These are phyloP conservation scores for Tympanopsis confertula DNA, from an alignment of 2,329 filamentous ascomycete species.

Conservation along the genomic window DNA sequence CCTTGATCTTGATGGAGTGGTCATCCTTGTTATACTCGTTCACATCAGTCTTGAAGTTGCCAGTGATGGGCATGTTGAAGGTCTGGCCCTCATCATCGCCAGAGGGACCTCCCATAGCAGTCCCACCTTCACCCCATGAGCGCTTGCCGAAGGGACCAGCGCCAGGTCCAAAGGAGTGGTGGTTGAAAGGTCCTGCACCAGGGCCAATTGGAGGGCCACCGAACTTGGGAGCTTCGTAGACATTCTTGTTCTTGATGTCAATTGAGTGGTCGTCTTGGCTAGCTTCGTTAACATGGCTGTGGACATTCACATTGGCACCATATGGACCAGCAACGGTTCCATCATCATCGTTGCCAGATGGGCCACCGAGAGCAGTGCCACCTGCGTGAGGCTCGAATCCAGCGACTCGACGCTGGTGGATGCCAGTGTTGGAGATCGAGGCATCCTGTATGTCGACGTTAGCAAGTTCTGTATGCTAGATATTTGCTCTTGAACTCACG, in stretches of 20 bases:
- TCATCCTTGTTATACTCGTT: not conserved
- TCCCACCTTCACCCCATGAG: too few relatives aligned
- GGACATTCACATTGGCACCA: not conserved
- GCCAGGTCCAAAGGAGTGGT: too few relatives aligned
- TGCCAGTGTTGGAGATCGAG: too few relatives aligned
- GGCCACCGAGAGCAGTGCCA: conserved; percentile 1
- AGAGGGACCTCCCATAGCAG: not conserved
- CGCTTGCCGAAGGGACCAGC: too few relatives aligned
- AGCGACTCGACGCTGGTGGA: too few relatives aligned
- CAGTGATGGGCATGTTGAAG: not conserved
- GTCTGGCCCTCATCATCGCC: not conserved
- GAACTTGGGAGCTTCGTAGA: not conserved
- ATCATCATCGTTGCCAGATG: conserved; percentile 1
- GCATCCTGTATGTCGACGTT: too few relatives aligned
- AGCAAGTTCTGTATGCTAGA: too few relatives aligned
- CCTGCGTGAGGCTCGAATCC: conserved; percentile 6
- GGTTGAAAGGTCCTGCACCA: too few relatives aligned
- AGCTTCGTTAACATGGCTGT: too few relatives aligned
- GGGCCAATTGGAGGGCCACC: not conserved
- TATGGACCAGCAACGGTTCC: not conserved
- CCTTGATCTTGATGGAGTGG: not conserved
- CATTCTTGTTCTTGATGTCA: not conserved
- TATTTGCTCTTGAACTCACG: too few relatives aligned
- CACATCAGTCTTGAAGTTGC: not conserved
- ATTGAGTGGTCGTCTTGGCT: not conserved